A percentile compares a stretch with the other conserved stretches of the same genome.
These are phyloP conservation scores for Rheum nobile DNA, from an alignment of 148 eudicot genomes.

Conservation along the genomic window DNA sequence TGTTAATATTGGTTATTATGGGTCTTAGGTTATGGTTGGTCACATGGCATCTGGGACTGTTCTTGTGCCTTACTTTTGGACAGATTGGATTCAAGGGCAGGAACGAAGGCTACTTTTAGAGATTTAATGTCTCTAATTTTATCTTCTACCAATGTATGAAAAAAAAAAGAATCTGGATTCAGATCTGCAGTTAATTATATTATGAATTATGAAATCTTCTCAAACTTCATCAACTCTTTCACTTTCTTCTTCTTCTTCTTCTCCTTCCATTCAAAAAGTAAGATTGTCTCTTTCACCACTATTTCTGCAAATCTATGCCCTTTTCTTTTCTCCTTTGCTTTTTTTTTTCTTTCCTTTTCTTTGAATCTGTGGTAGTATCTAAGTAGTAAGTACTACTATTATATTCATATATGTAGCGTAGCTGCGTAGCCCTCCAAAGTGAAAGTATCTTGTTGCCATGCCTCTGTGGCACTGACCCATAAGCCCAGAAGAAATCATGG, in stretches of 20 bases:
- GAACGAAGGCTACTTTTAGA: slow-evolving; percentile 74
- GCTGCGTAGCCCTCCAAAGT: background rate
- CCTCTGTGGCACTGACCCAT: background rate
- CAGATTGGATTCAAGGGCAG: slow-evolving; percentile 99
- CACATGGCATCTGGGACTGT: slow-evolving; percentile 79
- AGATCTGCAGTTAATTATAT: background rate
- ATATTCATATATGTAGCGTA: background rate
- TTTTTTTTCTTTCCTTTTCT: background rate
- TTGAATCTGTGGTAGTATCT: slow-evolving; percentile 1
- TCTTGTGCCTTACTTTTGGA: slow-evolving; percentile 81
- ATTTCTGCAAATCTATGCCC: background rate
- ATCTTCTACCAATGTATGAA: slow-evolving; percentile 2
- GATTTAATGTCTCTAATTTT: background rate
- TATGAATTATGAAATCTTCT: background rate
- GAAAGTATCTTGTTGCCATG: background rate
- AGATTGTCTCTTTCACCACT: slow-evolving; percentile 20
- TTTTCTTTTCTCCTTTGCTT: background rate
- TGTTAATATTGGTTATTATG: background rate
- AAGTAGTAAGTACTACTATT: background rate
- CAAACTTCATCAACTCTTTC: background rate
- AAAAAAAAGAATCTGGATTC: slow-evolving; percentile 4
- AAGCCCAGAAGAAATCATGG: background rate
- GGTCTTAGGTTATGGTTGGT: slow-evolving; percentile 77
- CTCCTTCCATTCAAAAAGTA: slow-evolving; percentile 15
- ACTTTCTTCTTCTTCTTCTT: background rate